Evolutionary conservation across 176 grass and related monocot species (phyloP).

Genomic region (Oryza meridionalis): DNA sequence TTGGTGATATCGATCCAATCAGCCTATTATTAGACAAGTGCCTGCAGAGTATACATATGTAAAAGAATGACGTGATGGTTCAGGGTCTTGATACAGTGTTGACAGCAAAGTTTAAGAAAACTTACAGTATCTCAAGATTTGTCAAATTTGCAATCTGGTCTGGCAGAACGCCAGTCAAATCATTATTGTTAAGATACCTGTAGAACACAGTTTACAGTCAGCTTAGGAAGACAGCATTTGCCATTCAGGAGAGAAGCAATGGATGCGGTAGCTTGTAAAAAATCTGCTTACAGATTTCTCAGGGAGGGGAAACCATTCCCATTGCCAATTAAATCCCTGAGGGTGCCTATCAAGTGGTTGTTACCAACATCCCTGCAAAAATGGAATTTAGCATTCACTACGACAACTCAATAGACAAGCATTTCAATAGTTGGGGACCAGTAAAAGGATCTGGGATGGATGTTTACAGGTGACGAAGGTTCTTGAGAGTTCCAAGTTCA

Average conservation of each 20-base stretch:
- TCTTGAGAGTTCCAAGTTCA: conserved; percentile 83
- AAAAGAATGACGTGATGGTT: conserved; percentile 25
- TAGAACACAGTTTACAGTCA: conserved; percentile 31
- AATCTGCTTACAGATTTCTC: conserved; percentile 76
- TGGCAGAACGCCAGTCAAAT: conserved; percentile 81
- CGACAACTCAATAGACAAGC: not conserved
- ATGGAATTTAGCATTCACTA: conserved; percentile 23
- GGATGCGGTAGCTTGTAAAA: conserved; percentile 23
- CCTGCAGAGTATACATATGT: conserved; percentile 44
- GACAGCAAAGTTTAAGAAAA: conserved; percentile 19
- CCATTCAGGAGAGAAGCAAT: conserved; percentile 17
- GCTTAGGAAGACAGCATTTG: conserved; percentile 9
- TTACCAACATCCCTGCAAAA: conserved; percentile 80
- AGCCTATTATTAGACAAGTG: conserved; percentile 87
- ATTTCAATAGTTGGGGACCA: not conserved
- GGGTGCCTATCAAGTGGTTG: conserved; percentile 81
- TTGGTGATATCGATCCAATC: conserved; percentile 79
- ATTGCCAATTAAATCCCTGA: conserved; percentile 76
- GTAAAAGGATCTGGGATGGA: conserved; percentile 14
- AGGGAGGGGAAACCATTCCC: conserved; percentile 86
- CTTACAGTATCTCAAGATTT: conserved; percentile 94
- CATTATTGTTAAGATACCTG: conserved; percentile 91
- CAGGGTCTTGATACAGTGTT: not conserved
- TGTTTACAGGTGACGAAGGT: conserved; percentile 81
- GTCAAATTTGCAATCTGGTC: conserved; percentile 93